Percentiles rank a stretch among this genome's conserved stretches.
These are phyloP conservation scores for Poa pratensis DNA, from an alignment of 176 grass and related monocot species.

Conservation along the genomic window DNA sequence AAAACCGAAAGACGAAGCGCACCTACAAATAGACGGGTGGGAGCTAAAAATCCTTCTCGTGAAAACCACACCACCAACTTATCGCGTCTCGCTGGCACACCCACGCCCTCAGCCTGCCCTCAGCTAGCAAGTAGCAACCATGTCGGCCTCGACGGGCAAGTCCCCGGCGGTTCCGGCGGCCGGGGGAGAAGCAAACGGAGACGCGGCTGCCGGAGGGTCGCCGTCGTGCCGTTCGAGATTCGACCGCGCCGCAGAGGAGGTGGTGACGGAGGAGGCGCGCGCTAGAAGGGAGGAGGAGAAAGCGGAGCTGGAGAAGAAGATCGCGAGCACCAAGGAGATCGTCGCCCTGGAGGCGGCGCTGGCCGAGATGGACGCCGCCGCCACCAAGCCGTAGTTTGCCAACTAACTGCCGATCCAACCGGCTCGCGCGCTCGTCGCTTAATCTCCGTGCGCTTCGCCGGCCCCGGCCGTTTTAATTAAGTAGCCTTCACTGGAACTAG, in stretches of 20 bases:
- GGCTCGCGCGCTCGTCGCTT: neutral
- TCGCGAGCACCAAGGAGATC: conserved; percentile 30
- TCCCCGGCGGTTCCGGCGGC: too few relatives aligned
- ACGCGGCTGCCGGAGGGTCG: neutral
- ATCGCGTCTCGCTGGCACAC: neutral
- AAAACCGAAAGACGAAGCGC: neutral
- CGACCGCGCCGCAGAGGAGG: neutral
- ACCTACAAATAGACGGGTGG: neutral
- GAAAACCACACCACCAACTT: neutral
- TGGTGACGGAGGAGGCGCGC: conserved; percentile 1
- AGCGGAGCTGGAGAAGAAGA: conserved; percentile 21
- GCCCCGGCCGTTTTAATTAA: neutral
- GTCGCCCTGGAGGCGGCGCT: conserved; percentile 11
- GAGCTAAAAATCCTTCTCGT: neutral
- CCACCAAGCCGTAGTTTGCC: neutral
- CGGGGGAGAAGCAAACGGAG: neutral
- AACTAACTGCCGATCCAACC: neutral
- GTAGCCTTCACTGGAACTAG: neutral
- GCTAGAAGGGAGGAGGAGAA: conserved; percentile 16
- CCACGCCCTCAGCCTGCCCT: neutral
- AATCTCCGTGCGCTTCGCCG: neutral
- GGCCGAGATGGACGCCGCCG: conserved; percentile 2
- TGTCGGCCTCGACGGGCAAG: conserved; percentile 8
- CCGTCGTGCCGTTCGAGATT: neutral
- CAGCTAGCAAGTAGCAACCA: neutral